Conservation (phyloP, 1,139 yeast genomes). For the Nakaseomyces sp. region DNA sequence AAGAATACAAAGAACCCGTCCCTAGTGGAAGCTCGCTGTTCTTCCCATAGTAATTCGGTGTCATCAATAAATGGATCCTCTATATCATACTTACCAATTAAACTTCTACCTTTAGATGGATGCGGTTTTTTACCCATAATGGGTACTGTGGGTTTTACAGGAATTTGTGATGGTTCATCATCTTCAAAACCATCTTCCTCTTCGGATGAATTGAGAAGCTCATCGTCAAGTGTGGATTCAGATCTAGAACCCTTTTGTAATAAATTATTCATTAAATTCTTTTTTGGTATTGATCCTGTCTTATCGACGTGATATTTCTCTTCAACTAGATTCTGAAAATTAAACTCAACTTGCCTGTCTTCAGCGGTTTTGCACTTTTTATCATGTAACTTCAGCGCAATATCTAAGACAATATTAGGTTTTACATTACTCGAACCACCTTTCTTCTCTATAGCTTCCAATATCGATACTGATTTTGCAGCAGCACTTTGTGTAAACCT, state of each 20-base stretch:
- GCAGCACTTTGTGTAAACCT: slow-evolving; percentile 11
- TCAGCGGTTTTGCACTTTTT: slow-evolving; percentile 46
- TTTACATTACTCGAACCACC: slow-evolving; percentile 31
- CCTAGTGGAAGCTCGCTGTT: slow-evolving; percentile 81
- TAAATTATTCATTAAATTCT: slow-evolving; percentile 46
- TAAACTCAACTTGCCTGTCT: slow-evolving; percentile 64
- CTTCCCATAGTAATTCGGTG: slow-evolving; percentile 85
- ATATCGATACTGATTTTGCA: slow-evolving; percentile 25
- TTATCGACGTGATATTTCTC: slow-evolving; percentile 38
- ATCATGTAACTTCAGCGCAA: slow-evolving; percentile 41
- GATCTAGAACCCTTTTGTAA: slow-evolving; percentile 47
- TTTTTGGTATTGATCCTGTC: slow-evolving; percentile 69
- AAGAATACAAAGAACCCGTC: slow-evolving; percentile 95
- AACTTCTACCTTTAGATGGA: slow-evolving; percentile 47
- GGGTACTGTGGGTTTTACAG: slow-evolving; percentile 22
- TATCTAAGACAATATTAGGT: slow-evolving; percentile 46
- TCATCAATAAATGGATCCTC: slow-evolving; percentile 97
- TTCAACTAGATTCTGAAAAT: slow-evolving; percentile 72
- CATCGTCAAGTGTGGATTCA: slow-evolving; percentile 46
- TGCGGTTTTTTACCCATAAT: slow-evolving; percentile 29
- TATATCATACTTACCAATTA: slow-evolving; percentile 81
- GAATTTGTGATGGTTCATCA: slow-evolving; percentile 23
- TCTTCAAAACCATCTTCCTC: slow-evolving; percentile 28
- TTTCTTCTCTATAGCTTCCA: slow-evolving; percentile 22
- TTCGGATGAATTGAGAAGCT: slow-evolving; percentile 10